These are phyloP conservation scores for Chlorella sp. DNA, from an alignment of 139 green algal species.

Conservation along the genomic window DNA sequence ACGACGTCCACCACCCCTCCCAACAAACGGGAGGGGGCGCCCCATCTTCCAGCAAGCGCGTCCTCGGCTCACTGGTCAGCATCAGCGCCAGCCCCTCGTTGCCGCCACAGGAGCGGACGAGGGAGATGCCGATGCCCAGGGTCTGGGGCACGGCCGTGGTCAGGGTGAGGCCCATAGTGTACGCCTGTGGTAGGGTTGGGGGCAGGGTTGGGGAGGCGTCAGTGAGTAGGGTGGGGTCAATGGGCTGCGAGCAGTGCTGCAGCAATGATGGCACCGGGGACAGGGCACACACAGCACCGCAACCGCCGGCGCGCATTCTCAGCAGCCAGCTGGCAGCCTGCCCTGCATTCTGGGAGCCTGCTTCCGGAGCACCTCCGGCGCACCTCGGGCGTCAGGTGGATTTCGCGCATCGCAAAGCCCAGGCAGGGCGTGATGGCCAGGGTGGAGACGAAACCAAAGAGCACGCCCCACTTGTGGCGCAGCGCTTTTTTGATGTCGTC, in stretches of 20 bases:
- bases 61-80: constrained; percentile 55
- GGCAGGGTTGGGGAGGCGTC: too few species aligned
- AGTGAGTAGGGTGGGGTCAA: too few species aligned
- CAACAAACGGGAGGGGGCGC: too few species aligned
- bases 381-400: constrained; percentile 52
- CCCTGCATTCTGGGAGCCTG: too few species aligned
- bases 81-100: constrained; percentile 84
- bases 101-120: constrained; percentile 59
- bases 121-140: constrained; percentile 74
- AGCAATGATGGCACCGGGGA: too few species aligned
- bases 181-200: constrained; percentile 42
- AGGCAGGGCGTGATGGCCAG: constrained; percentile 69
- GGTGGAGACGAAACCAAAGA: constrained; percentile 67
- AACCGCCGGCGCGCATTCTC: too few species aligned
- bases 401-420: constrained; percentile 67
- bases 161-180: constrained; percentile 77
- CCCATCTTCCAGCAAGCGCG: too few species aligned
- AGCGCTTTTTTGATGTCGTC: constrained; percentile 65
- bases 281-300: too few species aligned
- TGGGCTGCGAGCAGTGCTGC: too few species aligned
- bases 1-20: too few species aligned
- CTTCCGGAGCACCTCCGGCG: too few species aligned
- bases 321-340: too few species aligned
- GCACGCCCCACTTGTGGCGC: constrained; percentile 52
- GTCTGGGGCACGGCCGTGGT: constrained; percentile 87